phyloP scores from a whole-genome alignment of 2,329 filamentous ascomycete genomes.

The Aspergillus ochraceoroseus region DNA sequence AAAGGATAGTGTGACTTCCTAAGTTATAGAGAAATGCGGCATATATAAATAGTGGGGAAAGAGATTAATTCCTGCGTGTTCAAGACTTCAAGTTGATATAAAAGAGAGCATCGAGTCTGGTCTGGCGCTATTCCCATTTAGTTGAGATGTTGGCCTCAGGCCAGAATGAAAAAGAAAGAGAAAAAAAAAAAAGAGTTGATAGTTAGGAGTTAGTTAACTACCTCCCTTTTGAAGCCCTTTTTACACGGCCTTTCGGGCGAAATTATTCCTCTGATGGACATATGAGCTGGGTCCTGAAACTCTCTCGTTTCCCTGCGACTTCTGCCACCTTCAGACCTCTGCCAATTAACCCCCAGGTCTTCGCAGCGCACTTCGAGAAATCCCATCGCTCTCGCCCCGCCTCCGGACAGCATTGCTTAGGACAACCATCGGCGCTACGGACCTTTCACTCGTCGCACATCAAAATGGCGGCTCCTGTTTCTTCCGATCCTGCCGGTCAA shows the following conservation, averaged over 20 bases:
- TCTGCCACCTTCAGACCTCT: background rate
- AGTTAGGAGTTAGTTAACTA: too few relatives aligned
- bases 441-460: conserved; percentile 3
- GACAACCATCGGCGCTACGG: conserved; percentile 1
- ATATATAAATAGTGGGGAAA: too few relatives aligned
- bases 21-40: too few relatives aligned
- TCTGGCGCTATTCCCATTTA: too few relatives aligned
- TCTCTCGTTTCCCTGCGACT: conserved; percentile 3
- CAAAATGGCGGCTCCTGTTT: conserved; percentile 22
- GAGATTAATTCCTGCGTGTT: too few relatives aligned
- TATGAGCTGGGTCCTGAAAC: conserved; percentile 3
- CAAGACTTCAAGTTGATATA: too few relatives aligned
- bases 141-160: too few relatives aligned
- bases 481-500: conserved; percentile 14
- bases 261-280: background rate
- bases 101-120: too few relatives aligned
- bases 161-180: too few relatives aligned
- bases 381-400: background rate
- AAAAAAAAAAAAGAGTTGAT: too few relatives aligned
- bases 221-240: too few relatives aligned
- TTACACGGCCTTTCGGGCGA: background rate
- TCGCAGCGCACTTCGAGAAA: background rate
- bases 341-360: background rate
- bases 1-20: too few relatives aligned
- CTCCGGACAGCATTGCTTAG: background rate